Evolutionary conservation across 2,329 filamentous ascomycete genomes (phyloP).

Genomic region (Aspergillus clavatus): DNA sequence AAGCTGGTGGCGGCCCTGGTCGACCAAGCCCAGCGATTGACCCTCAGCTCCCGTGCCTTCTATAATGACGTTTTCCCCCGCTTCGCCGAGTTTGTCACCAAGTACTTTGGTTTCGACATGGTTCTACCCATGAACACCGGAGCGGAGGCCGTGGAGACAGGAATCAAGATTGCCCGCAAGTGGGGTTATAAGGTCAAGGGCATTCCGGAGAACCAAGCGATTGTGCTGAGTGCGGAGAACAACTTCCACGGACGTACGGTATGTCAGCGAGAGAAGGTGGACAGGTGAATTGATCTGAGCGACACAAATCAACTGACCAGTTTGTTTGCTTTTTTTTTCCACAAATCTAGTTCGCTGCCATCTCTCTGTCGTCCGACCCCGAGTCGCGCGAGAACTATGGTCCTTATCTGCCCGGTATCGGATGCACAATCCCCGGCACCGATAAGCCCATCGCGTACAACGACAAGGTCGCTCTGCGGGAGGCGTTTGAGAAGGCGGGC

Average conservation of each 20-base stretch:
- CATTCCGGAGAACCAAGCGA: conserved; percentile 75
- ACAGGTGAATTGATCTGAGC: too few relatives aligned
- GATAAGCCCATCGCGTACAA: conserved; percentile 79
- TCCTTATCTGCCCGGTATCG: conserved; percentile 86
- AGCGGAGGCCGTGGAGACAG: conserved; percentile 92
- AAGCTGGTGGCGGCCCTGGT: conserved; percentile 86
- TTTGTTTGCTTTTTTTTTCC: too few relatives aligned
- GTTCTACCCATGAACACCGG: conserved; percentile 97
- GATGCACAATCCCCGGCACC: conserved; percentile 69
- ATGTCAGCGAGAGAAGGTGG: conserved; percentile 46
- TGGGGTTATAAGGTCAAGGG: conserved; percentile 98
- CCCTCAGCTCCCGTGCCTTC: conserved; percentile 90
- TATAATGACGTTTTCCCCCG: conserved; percentile 97
- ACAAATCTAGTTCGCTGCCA: conserved; percentile 72
- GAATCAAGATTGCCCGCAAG: conserved; percentile 91
- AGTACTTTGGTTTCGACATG: conserved; percentile 94
- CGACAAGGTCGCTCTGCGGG: conserved; percentile 73
- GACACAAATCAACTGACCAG: too few relatives aligned
- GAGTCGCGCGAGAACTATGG: conserved; percentile 97
- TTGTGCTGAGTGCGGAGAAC: conserved; percentile 78
- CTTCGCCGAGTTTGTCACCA: conserved; percentile 87
- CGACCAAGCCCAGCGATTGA: conserved; percentile 84
- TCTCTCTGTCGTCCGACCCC: conserved; percentile 90
- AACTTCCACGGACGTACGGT: conserved; percentile 97
- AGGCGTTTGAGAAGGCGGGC: conserved; percentile 73